Conservation (phyloP, 2,329 filamentous ascomycete species). For the Zymoseptoria crescenta region DNA sequence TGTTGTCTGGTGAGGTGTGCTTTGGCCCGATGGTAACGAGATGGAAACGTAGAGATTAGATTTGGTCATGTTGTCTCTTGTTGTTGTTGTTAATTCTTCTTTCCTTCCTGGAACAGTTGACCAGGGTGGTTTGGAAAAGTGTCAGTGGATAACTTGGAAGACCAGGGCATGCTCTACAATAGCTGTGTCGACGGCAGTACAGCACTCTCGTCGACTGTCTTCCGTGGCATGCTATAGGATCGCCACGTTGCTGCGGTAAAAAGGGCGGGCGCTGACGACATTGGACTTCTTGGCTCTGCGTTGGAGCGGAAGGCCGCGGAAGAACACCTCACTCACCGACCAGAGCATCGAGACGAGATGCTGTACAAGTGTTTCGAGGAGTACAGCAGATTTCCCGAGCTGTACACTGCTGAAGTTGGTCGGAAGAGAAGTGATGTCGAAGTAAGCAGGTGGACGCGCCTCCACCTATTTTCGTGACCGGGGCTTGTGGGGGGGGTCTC, state of each 20-base stretch:
- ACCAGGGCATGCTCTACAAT: no score
- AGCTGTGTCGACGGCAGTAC: no score
- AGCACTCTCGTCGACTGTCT: no score
- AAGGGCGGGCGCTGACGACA: not conserved
- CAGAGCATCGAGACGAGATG: not conserved
- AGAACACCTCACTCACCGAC: not conserved
- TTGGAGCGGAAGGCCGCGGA: not conserved
- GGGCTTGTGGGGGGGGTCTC: not conserved
- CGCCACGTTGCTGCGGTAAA: not conserved
- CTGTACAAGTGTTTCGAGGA: not conserved
- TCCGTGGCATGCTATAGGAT: not conserved
- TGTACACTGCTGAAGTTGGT: not conserved
- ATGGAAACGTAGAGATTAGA: constrained; percentile 9
- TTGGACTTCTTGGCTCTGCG: not conserved
- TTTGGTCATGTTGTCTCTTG: not conserved
- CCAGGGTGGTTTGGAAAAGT: no score
- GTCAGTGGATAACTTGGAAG: no score
- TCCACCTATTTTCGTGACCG: not conserved
- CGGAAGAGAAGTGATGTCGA: not conserved
- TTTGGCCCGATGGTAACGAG: not conserved
- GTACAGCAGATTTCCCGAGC: not conserved
- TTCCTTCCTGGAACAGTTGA: no score
- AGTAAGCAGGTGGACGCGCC: not conserved
- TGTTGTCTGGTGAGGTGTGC: not conserved
- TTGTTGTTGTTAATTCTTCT: no score